Conservation (phyloP, 2,329 filamentous ascomycete genomes). For the Aspergillus caelatus region DNA sequence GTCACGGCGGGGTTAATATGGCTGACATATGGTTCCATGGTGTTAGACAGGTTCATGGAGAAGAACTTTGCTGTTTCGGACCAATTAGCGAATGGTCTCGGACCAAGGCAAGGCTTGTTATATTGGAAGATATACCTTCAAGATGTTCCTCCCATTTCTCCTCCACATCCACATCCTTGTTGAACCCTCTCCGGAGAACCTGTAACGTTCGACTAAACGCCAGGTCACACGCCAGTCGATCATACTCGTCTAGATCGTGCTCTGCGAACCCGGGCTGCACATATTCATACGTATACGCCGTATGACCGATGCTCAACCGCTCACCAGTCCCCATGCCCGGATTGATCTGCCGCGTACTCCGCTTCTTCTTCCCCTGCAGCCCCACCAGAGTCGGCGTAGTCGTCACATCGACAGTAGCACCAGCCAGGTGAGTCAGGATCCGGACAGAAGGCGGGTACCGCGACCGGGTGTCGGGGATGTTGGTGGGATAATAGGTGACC, state of each 20-base stretch:
- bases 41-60: conserved; percentile 29
- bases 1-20: conserved; percentile 33
- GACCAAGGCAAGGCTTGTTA: too few relatives aligned
- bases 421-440: conserved; percentile 62
- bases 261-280: conserved; percentile 71
- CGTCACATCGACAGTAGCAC: conserved; percentile 51
- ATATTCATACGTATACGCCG: conserved; percentile 57
- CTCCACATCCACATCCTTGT: conserved; percentile 40
- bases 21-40: conserved; percentile 35
- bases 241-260: conserved; percentile 68
- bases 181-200: conserved; percentile 63
- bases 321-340: conserved; percentile 56
- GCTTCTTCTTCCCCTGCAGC: conserved; percentile 55
- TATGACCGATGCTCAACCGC: conserved; percentile 36
- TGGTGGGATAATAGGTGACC: conserved; percentile 65
- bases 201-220: conserved; percentile 70
- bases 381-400: conserved; percentile 55
- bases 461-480: conserved; percentile 54
- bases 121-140: conserved; percentile 29
- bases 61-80: conserved; percentile 35
- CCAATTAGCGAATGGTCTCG: neutral
- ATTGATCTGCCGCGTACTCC: conserved; percentile 52
- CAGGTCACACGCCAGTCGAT: conserved; percentile 64
- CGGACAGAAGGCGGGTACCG: conserved; percentile 41
- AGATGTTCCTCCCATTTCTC: conserved; percentile 40